A percentile compares a stretch with the other conserved stretches of the same genome.
Evolutionary conservation across 306 rosid species (phyloP).

Genomic region (Fragaria nilgerrensis): DNA sequence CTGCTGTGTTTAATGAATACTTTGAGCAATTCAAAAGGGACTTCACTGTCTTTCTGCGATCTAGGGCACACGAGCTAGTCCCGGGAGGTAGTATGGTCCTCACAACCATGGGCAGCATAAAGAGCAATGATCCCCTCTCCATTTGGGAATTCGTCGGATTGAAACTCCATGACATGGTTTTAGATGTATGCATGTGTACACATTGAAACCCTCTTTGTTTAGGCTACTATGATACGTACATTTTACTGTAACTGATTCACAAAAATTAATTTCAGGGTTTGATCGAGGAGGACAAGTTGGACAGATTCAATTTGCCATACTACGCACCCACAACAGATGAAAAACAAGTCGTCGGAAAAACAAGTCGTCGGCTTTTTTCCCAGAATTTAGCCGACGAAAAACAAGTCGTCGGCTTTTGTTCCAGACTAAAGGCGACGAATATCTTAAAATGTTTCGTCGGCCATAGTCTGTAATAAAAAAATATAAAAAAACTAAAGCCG

Average conservation of each 20-base stretch:
- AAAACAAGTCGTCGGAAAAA: too few species aligned
- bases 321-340: constrained; percentile 26
- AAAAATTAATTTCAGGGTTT: constrained; percentile 24
- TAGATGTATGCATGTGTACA: constrained; percentile 33
- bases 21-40: constrained; percentile 34
- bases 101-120: constrained; percentile 29
- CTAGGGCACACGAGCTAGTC: constrained; percentile 40
- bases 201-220: too few species aligned
- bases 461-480: too few species aligned
- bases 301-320: constrained; percentile 34
- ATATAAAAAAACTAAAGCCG: too few species aligned
- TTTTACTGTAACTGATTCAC: background rate
- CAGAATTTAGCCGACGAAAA: too few species aligned
- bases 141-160: constrained; percentile 24
- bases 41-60: constrained; percentile 35
- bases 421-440: too few species aligned
- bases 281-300: constrained; percentile 36
- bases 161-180: constrained; percentile 43
- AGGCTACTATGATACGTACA: background rate
- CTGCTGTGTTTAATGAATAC: constrained; percentile 23
- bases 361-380: too few species aligned
- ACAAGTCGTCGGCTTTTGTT: too few species aligned
- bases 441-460: too few species aligned
- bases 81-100: constrained; percentile 42
- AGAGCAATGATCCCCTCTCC: background rate